A percentile compares a stretch with the other conserved stretches of the same genome.
Conservation (phyloP, 208 protist genomes). For the Jaenimonas drosophilae region DNA sequence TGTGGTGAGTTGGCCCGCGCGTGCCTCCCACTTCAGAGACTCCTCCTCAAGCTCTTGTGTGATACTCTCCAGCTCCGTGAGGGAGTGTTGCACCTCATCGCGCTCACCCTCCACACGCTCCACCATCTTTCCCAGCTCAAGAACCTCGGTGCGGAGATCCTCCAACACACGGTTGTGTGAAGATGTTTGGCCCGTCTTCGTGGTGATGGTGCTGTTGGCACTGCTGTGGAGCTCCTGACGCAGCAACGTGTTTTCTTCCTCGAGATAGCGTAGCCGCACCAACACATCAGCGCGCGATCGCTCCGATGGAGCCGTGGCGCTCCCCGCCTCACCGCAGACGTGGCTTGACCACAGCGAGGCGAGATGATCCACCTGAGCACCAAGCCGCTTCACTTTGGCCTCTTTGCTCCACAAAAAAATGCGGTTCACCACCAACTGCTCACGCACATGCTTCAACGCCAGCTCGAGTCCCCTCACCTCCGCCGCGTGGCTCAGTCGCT, state of each 20-base stretch:
- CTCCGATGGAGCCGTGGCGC: too few species aligned
- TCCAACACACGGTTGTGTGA: too few species aligned
- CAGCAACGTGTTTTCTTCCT: background rate
- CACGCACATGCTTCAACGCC: conserved; percentile 21
- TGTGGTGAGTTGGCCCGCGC: conserved; percentile 22
- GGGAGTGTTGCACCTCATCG: conserved; percentile 19
- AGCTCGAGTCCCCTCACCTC: conserved; percentile 31
- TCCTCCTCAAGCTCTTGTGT: conserved; percentile 59
- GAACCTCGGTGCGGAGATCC: conserved; percentile 11
- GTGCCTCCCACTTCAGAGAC: conserved; percentile 16
- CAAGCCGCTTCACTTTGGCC: conserved; percentile 28
- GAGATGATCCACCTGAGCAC: too few species aligned
- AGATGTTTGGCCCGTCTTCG: too few species aligned
- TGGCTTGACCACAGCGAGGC: too few species aligned
- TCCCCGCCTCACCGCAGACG: too few species aligned
- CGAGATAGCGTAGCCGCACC: background rate
- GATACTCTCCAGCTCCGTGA: conserved; percentile 49
- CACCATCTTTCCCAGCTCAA: conserved; percentile 23
- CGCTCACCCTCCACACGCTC: conserved; percentile 27
- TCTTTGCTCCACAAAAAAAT: conserved; percentile 69
- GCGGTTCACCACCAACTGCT: conserved; percentile 42
- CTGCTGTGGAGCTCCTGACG: too few species aligned
- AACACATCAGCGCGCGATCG: too few species aligned
- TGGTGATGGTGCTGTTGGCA: too few species aligned
- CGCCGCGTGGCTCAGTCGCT: conserved; percentile 41